Conservation (phyloP, 1,139 yeast genomes). For the Geotrichum macrosporum region DNA sequence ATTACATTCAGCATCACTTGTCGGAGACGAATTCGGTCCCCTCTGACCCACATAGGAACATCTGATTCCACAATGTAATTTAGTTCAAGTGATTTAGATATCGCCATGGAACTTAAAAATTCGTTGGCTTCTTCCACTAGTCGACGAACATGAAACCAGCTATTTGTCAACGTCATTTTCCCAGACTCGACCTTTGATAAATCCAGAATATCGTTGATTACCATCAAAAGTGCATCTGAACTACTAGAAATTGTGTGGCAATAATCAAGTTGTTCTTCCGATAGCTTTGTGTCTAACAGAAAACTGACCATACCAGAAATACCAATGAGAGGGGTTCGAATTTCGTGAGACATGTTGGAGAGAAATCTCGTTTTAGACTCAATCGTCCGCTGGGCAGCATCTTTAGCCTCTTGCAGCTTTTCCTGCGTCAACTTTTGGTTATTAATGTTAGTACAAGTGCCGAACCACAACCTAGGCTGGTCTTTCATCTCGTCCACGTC, state of each 20-base stretch:
- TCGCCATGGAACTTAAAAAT: conserved; percentile 73
- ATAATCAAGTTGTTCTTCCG: conserved; percentile 79
- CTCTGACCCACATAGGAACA: conserved; percentile 76
- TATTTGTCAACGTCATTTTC: conserved; percentile 74
- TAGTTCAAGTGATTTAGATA: conserved; percentile 67
- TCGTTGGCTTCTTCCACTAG: conserved; percentile 77
- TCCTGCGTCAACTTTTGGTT: conserved; percentile 45
- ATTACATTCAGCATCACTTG: conserved; percentile 87
- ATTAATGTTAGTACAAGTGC: conserved; percentile 38
- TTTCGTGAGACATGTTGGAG: conserved; percentile 75
- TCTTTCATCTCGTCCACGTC: conserved; percentile 20
- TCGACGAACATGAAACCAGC: conserved; percentile 69
- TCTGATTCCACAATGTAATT: conserved; percentile 73
- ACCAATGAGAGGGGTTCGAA: conserved; percentile 89
- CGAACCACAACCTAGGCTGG: conserved; percentile 32
- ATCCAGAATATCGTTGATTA: conserved; percentile 77
- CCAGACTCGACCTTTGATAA: conserved; percentile 81
- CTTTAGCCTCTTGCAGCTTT: conserved; percentile 75
- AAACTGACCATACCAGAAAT: conserved; percentile 94
- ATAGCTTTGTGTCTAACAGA: conserved; percentile 72
- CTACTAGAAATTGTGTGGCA: conserved; percentile 73
- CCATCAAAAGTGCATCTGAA: conserved; percentile 70
- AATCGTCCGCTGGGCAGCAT: conserved; percentile 86
- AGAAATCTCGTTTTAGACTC: conserved; percentile 88
- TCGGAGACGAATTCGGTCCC: conserved; percentile 81